These are phyloP conservation scores for Zygoascus tannicola DNA, from an alignment of 805 yeast species.

Conservation along the genomic window DNA sequence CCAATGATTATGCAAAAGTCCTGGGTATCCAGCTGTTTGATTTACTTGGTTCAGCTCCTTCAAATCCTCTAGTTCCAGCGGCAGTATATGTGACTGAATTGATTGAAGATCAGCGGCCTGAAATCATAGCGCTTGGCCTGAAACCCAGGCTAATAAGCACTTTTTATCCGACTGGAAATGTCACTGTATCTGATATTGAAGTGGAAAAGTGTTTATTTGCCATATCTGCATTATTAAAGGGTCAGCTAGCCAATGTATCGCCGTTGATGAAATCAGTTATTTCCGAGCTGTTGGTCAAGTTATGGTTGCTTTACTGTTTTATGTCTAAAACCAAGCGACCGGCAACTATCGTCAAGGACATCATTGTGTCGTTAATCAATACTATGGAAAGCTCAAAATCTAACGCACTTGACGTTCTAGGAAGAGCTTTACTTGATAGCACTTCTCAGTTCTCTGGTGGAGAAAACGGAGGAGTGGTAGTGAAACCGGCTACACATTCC, in stretches of 20 bases:
- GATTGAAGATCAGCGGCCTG: conserved; percentile 25
- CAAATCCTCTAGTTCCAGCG: conserved; percentile 41
- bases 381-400: neutral
- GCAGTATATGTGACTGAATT: conserved; percentile 45
- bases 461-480: conserved; percentile 24
- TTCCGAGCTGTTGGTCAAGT: conserved; percentile 4
- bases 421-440: neutral
- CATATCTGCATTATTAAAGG: conserved; percentile 1
- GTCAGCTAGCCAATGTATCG: neutral
- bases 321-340: conserved; percentile 15
- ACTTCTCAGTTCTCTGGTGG: conserved; percentile 1
- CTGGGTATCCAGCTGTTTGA: conserved; percentile 58
- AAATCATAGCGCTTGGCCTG: conserved; percentile 39
- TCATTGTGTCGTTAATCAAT: conserved; percentile 9
- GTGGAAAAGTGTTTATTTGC: neutral
- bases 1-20: conserved; percentile 43
- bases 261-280: conserved; percentile 8
- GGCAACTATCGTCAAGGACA: conserved; percentile 5
- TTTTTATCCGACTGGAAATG: neutral
- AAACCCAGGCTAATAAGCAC: conserved; percentile 17
- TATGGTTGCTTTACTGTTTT: conserved; percentile 20
- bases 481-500: conserved; percentile 25
- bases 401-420: neutral
- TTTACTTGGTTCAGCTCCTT: conserved; percentile 42
- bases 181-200: neutral